phyloP scores from a whole-genome alignment of 2,329 filamentous ascomycete genomes.

The Whalleya microplaca region DNA sequence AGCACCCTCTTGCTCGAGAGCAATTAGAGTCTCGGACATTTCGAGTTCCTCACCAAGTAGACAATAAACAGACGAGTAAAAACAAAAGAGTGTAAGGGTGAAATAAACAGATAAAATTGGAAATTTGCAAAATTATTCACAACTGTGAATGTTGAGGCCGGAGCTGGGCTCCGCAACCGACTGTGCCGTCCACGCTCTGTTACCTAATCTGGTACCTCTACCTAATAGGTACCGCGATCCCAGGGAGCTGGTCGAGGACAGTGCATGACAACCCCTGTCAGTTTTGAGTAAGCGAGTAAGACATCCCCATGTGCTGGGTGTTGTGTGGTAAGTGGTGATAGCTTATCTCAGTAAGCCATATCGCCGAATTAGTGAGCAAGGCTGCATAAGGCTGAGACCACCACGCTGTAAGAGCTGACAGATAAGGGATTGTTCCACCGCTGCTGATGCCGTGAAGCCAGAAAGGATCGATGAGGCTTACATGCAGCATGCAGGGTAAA shows the following conservation, averaged over 20 bases:
- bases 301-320: neutral
- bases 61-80: neutral
- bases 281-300: neutral
- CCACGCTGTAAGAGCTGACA: neutral
- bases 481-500: neutral
- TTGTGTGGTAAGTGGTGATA: neutral
- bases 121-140: neutral
- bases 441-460: neutral
- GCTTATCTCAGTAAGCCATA: neutral
- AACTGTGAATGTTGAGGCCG: neutral
- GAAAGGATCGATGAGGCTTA: neutral
- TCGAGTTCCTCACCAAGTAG: neutral
- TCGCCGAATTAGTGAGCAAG: neutral
- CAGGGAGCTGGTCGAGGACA: neutral
- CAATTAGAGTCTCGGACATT: slow-evolving; percentile 2
- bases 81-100: neutral
- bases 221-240: neutral
- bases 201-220: too few species aligned
- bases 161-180: neutral
- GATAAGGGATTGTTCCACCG: neutral
- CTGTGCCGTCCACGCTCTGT: too few species aligned
- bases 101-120: neutral
- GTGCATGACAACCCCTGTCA: neutral
- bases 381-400: neutral
- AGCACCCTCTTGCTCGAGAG: neutral